Percentiles rank a stretch among this genome's conserved stretches.
These are phyloP conservation scores for Cyberlindnera bimundalis DNA, from an alignment of 805 yeast genomes.

Conservation along the genomic window DNA sequence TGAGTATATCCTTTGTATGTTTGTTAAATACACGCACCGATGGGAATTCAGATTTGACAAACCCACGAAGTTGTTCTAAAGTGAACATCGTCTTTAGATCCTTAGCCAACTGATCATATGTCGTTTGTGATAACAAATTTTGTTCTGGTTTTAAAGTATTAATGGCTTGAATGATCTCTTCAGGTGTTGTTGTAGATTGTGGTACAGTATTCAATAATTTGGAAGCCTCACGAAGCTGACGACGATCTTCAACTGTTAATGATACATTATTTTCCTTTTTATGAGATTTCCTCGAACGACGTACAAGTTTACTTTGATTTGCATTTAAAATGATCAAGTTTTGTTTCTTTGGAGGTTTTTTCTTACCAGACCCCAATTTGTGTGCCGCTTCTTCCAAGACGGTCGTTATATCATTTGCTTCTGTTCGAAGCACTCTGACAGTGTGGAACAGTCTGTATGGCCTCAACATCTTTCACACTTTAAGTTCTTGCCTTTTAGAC, in stretches of 20 bases:
- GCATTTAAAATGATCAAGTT: constrained; percentile 24
- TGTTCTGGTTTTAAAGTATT: constrained; percentile 18
- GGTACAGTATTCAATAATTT: constrained; percentile 9
- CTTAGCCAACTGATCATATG: constrained; percentile 18
- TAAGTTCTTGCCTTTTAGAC: not conserved
- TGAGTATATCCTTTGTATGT: constrained; percentile 7
- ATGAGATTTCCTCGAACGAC: constrained; percentile 5
- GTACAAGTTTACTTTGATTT: constrained; percentile 17
- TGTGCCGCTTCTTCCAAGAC: not conserved
- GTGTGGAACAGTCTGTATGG: constrained; percentile 10
- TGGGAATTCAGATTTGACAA: constrained; percentile 13
- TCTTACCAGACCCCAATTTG: constrained; percentile 25
- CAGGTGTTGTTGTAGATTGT: constrained; percentile 2
- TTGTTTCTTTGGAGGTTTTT: constrained; percentile 24
- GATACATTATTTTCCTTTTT: not conserved
- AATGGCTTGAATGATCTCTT: constrained; percentile 8
- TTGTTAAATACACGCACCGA: not conserved
- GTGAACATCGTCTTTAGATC: constrained; percentile 18
- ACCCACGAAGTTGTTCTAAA: constrained; percentile 16
- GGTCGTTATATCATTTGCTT: not conserved
- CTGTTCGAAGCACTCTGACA: constrained; percentile 2
- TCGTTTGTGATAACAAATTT: constrained; percentile 15
- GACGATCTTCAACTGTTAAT: constrained; percentile 3
- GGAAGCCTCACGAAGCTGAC: constrained; percentile 8
- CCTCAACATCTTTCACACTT: not conserved